Percentiles rank a stretch among this genome's conserved stretches.
Evolutionary conservation across 495 filamentous ascomycete species (phyloP).

Genomic region (Chlorociboria aeruginascens): DNA sequence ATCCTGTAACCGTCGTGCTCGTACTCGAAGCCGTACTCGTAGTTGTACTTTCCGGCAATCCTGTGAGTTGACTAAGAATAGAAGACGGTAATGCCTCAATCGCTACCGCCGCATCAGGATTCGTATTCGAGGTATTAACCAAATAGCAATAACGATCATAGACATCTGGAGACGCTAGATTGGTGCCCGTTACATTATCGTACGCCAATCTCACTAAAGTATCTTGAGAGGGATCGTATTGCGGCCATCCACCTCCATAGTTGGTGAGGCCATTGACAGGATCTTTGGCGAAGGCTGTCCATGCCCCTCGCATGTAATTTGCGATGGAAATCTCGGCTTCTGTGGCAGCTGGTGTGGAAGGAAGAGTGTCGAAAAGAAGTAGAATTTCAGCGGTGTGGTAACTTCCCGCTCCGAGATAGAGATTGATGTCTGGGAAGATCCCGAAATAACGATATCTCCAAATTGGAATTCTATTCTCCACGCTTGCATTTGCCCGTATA

Average conservation of each 20-base stretch:
- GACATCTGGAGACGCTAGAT: background rate
- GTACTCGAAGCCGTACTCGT: background rate
- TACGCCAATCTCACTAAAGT: constrained; percentile 15
- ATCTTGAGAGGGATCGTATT: constrained; percentile 12
- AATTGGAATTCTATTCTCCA: constrained; percentile 23
- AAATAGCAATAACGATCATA: constrained; percentile 5
- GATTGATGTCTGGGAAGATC: constrained; percentile 31
- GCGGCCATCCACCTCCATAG: constrained; percentile 27
- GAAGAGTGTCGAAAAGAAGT: constrained; percentile 10
- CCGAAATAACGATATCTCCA: constrained; percentile 43
- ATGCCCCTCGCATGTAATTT: constrained; percentile 31
- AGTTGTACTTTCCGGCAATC: background rate
- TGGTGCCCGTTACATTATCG: constrained; percentile 16
- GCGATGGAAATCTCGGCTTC: constrained; percentile 22
- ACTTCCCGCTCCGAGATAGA: constrained; percentile 30
- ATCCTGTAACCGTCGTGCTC: background rate
- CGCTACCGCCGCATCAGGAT: background rate
- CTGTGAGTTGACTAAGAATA: background rate
- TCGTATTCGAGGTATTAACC: background rate
- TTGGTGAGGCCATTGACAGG: constrained; percentile 29
- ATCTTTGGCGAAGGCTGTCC: constrained; percentile 39
- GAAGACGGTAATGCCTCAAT: background rate
- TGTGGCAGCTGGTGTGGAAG: constrained; percentile 12
- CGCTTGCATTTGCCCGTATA: constrained; percentile 23
- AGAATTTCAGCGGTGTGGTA: constrained; percentile 33